Percentiles rank a stretch among this genome's conserved stretches.
These are phyloP conservation scores for Talaromyces sp. DNA, from an alignment of 2,329 filamentous ascomycete species.

Conservation along the genomic window DNA sequence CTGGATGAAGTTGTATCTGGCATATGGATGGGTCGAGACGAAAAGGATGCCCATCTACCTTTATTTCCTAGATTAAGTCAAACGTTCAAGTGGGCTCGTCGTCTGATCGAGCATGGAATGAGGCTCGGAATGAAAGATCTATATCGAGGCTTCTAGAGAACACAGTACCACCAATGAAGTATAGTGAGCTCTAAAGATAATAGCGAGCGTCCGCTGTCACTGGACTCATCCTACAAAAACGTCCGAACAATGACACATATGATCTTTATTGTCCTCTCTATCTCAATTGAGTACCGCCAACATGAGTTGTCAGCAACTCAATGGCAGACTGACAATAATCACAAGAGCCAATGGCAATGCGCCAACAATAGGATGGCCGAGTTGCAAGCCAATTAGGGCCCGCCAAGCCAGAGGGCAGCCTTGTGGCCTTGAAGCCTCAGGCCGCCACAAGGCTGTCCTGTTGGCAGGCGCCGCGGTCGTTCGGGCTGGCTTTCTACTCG, in stretches of 20 bases:
- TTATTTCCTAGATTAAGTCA: no score
- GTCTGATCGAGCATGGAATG: no score
- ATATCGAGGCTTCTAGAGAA: no score
- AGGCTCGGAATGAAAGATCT: no score
- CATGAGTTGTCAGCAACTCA: background rate
- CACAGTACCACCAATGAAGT: no score
- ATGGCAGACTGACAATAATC: background rate
- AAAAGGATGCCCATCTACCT: no score
- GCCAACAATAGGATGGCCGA: background rate
- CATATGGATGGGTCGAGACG: no score
- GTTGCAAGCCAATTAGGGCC: background rate
- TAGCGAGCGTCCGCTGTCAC: no score
- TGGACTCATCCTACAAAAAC: background rate
- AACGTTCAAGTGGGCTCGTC: no score
- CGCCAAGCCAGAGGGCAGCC: conserved; percentile 24
- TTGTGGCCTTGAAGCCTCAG: conserved; percentile 20
- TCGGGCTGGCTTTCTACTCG: conserved; percentile 25
- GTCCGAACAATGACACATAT: background rate
- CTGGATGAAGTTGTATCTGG: no score
- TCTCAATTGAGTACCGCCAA: background rate
- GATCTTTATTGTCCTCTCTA: background rate
- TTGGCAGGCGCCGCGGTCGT: conserved; percentile 5
- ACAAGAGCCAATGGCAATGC: conserved; percentile 8
- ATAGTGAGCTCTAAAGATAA: no score
- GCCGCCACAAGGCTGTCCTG: conserved; percentile 17